Conservation (phyloP, 257 asterid genomes). For the Scutellaria baicalensis region DNA sequence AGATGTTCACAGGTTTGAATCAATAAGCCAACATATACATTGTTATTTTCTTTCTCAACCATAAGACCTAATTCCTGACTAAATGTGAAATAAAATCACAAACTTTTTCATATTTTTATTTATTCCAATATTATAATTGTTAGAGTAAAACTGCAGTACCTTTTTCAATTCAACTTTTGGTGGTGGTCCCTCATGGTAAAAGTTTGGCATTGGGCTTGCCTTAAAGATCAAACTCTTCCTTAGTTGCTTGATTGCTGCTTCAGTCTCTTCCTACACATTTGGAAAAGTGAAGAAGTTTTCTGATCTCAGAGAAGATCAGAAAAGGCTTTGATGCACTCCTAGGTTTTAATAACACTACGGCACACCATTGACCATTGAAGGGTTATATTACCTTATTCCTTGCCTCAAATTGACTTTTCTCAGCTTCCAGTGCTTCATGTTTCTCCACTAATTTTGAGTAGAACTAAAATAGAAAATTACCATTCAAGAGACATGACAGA, state of each 20-base stretch:
- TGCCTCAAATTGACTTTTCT: constrained; percentile 55
- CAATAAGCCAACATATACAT: neutral
- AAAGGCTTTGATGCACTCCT: neutral
- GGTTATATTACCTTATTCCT: constrained; percentile 57
- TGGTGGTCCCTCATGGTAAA: constrained; percentile 85
- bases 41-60: neutral
- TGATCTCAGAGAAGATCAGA: neutral
- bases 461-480: constrained; percentile 34
- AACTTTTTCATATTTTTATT: neutral
- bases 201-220: constrained; percentile 94
- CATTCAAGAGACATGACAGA: neutral
- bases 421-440: constrained; percentile 77
- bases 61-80: neutral
- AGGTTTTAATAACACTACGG: neutral
- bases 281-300: neutral
- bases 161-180: constrained; percentile 72
- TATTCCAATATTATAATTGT: neutral
- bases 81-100: neutral
- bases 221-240: constrained; percentile 66
- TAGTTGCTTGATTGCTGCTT: constrained; percentile 70
- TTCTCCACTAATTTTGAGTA: constrained; percentile 74
- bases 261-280: constrained; percentile 59
- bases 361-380: neutral
- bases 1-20: neutral
- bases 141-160: constrained; percentile 26